Conservation (phyloP, 371 early-diverging fungal species). For the Actinomucor elegans region DNA sequence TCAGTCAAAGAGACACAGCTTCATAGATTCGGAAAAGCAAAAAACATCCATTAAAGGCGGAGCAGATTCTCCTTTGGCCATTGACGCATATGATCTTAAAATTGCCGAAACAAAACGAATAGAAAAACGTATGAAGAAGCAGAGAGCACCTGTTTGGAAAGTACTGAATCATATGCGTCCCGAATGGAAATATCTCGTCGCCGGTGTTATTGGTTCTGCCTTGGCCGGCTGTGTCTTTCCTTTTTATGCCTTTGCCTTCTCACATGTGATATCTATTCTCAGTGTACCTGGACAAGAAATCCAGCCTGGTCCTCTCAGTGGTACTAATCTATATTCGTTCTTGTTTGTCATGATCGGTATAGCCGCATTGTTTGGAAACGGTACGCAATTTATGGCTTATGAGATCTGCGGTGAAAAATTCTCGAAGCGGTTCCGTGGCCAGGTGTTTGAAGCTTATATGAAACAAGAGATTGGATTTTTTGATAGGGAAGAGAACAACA, state of each 20-base stretch:
- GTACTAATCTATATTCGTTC: constrained; percentile 71
- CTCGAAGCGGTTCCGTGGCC: constrained; percentile 55
- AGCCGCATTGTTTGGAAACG: constrained; percentile 42
- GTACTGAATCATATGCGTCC: constrained; percentile 21
- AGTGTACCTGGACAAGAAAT: constrained; percentile 16
- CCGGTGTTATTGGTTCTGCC: constrained; percentile 43
- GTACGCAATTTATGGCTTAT: constrained; percentile 28
- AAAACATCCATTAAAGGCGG: neutral
- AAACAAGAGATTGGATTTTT: constrained; percentile 87
- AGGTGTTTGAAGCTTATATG: constrained; percentile 55
- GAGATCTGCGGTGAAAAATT: constrained; percentile 55
- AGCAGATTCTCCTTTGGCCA: neutral
- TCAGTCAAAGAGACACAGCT: neutral
- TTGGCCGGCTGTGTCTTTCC: constrained; percentile 57
- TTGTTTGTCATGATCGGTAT: constrained; percentile 66
- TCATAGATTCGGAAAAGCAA: neutral
- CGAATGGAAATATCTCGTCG: constrained; percentile 32
- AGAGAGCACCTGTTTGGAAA: constrained; percentile 5
- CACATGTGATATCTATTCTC: constrained; percentile 6
- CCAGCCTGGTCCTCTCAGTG: constrained; percentile 39
- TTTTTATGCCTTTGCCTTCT: constrained; percentile 18
- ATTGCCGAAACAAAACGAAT: constrained; percentile 37
- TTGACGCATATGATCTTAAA: constrained; percentile 41
- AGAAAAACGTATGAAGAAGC: constrained; percentile 32
- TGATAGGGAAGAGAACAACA: constrained; percentile 74